These are phyloP conservation scores for Didymosphaeria variabile DNA, from an alignment of 2,329 filamentous ascomycete genomes.

Conservation along the genomic window DNA sequence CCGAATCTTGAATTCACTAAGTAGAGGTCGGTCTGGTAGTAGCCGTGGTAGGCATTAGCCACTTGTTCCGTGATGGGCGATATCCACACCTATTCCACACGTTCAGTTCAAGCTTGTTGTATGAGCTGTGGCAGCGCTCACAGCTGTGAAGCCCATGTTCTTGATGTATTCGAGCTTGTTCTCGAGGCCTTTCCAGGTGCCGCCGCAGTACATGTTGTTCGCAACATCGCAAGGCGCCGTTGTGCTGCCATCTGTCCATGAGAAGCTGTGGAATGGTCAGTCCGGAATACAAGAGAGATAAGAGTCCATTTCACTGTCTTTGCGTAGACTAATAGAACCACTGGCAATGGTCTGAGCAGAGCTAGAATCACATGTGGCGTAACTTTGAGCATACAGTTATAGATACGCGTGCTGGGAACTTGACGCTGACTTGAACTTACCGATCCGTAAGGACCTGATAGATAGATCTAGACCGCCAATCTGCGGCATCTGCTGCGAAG, in stretches of 20 bases:
- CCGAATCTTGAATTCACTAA: constrained; percentile 57
- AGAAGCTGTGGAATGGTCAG: not conserved
- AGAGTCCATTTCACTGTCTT: too few relatives aligned
- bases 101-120: not conserved
- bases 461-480: constrained; percentile 12
- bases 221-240: constrained; percentile 9
- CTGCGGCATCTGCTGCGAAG: constrained; percentile 1
- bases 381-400: not conserved
- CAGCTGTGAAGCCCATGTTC: constrained; percentile 56
- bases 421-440: constrained; percentile 5
- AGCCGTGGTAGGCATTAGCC: constrained; percentile 56
- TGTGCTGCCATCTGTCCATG: constrained; percentile 16
- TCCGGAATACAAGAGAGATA: too few relatives aligned
- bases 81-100: constrained; percentile 47
- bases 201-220: constrained; percentile 54
- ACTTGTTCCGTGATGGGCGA: constrained; percentile 41
- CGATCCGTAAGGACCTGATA: constrained; percentile 15
- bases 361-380: not conserved
- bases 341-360: not conserved
- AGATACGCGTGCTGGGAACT: not conserved
- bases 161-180: constrained; percentile 58
- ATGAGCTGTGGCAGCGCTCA: not conserved
- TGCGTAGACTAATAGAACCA: too few relatives aligned
- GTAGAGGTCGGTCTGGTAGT: constrained; percentile 56
- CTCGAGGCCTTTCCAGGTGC: constrained; percentile 56